Base-by-base conservation (phyloP, 2,329 filamentous ascomycete genomes). In the Pyrenochaeta sp. region DNA sequence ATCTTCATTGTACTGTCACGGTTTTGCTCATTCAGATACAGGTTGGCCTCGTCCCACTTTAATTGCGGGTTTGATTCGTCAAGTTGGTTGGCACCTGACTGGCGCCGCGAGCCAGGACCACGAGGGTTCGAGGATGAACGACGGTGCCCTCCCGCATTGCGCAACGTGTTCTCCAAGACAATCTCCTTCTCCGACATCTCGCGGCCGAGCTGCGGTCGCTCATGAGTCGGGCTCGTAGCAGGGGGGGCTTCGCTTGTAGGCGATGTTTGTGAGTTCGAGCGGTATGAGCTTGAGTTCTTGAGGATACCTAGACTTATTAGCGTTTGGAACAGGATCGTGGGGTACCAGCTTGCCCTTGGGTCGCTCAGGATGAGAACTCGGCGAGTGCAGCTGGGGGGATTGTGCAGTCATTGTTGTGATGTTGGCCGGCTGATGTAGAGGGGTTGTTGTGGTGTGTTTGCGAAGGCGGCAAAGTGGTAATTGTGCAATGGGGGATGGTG, bases 1-100 rank as follows among this genome's bases (percentile, higher is more conserved):
- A 99, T 99, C 83, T 98, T 99, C 95, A 99, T 99, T 54, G 93
- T 97, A 58, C 90, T 89, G 54, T 88, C 92, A 77, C 91, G 93
- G 78, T 98, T 92, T 77, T 98, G 94, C 79, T 99, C 95, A 7
- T 95, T 95, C 47, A 99, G 85, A 78, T 97, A 99, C 29, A 99
- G 85, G 73, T 99, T 99, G 40, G 91, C 95, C 81, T 99, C 95
- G 76, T 99, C 95, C 95, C 95, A 99, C 80, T 97, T 97, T 64
- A 99, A 83, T 58, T 92, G 88, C 59, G 90, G 89, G 53, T 85
- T 88, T 51, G 82, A 83, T 43, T 87, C 83, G 45, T 86, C 84
- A 15, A 81, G 75, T 40, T 80, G 76, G 55, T 81, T 77, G 54
- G 80, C 67, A 29, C 74, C 75, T 4, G 90, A 93, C 61, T 88